phyloP scores from a whole-genome alignment of 306 rosid genomes.

The Acacia melanoxylon region DNA sequence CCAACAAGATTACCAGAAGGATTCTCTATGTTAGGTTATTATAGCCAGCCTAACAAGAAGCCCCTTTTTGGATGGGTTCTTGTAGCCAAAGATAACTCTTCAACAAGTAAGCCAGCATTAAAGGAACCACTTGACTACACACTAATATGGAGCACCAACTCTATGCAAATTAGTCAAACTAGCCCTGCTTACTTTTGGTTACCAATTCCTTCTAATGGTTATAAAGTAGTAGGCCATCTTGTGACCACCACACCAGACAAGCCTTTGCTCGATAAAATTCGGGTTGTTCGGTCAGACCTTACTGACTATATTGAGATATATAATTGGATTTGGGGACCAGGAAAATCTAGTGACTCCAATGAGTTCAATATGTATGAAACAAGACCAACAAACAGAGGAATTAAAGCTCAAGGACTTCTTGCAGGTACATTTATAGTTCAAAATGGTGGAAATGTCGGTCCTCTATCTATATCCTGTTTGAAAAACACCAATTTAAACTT shows the following conservation, averaged over 20 bases:
- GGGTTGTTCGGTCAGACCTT: no score
- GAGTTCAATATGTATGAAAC: constrained; percentile 42
- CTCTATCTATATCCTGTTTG: constrained; percentile 43
- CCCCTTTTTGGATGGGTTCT: background rate
- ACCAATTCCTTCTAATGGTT: constrained; percentile 17
- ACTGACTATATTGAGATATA: no score
- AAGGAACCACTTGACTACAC: constrained; percentile 49
- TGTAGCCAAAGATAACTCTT: constrained; percentile 29
- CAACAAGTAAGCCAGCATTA: constrained; percentile 16
- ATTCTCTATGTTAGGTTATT: constrained; percentile 47
- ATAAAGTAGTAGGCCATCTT: no score
- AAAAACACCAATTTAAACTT: constrained; percentile 34
- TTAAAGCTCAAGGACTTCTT: constrained; percentile 41
- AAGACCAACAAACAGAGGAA: constrained; percentile 43
- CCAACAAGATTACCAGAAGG: constrained; percentile 52
- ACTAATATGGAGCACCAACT: constrained; percentile 53
- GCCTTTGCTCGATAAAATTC: no score
- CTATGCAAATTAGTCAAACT: constrained; percentile 38
- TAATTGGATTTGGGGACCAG: no score
- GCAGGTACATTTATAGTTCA: constrained; percentile 49
- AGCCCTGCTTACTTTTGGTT: constrained; percentile 53
- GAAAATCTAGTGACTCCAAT: background rate
- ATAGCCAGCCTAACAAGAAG: constrained; percentile 52
- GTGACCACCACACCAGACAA: no score
- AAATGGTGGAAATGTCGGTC: constrained; percentile 9